Evolutionary conservation across 345 rosid genomes (phyloP).

Genomic region (Melaleuca alternifolia): DNA sequence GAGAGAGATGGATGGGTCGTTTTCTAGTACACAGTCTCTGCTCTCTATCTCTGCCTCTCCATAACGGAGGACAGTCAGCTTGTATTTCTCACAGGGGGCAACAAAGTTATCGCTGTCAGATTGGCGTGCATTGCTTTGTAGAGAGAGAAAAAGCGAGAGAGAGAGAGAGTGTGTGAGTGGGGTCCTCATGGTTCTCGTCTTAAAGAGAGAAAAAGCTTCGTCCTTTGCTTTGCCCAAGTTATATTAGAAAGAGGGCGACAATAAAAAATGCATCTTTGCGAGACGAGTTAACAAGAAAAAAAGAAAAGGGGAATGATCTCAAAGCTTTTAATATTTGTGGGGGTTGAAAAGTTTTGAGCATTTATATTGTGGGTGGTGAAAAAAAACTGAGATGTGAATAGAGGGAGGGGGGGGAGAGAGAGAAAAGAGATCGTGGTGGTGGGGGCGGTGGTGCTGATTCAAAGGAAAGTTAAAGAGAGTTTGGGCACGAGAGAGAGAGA

Average conservation of each 20-base stretch:
- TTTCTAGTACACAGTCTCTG: constrained; percentile 1
- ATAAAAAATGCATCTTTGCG: neutral
- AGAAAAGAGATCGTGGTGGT: neutral
- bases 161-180: neutral
- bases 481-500: neutral
- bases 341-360: neutral
- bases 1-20: constrained; percentile 5
- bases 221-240: neutral
- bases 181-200: neutral
- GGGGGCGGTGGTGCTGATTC: constrained; percentile 16
- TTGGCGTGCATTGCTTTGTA: constrained; percentile 7
- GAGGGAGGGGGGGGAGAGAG: neutral
- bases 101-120: constrained; percentile 7
- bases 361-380: neutral
- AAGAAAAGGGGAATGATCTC: neutral
- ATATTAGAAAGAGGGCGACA: neutral
- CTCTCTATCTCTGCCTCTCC: neutral
- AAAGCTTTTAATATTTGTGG: neutral
- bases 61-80: neutral
- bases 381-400: neutral
- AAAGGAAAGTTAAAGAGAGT: neutral
- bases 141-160: neutral
- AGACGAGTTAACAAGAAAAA: neutral
- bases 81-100: neutral
- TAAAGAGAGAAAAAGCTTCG: neutral